A percentile compares a stretch with the other conserved stretches of the same genome.
These are phyloP conservation scores for Penicillium corylophilum DNA, from an alignment of 2,329 filamentous ascomycete genomes.

Conservation along the genomic window DNA sequence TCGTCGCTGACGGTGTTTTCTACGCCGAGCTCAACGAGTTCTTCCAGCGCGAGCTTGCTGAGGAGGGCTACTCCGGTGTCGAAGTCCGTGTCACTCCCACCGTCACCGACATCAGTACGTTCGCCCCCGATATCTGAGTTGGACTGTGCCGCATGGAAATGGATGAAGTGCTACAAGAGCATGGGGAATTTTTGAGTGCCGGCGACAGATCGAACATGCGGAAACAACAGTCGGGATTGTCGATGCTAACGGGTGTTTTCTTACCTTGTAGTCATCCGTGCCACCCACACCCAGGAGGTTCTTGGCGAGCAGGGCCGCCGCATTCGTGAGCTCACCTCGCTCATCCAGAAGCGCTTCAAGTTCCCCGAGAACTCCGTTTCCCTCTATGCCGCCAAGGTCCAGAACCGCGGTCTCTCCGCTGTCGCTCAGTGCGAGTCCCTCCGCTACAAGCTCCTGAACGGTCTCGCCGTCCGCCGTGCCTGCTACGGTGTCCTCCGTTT, in stretches of 20 bases:
- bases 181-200: constrained; percentile 1
- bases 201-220: constrained; percentile 2
- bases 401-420: constrained; percentile 99
- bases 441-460: constrained; percentile 99
- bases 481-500: constrained; percentile 99
- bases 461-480: constrained; percentile 94
- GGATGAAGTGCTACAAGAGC: constrained; percentile 7
- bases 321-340: constrained; percentile 99
- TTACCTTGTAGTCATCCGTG: constrained; percentile 73
- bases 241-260: constrained; percentile 34
- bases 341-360: constrained; percentile 99
- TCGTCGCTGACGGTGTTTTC: constrained; percentile 98
- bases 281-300: constrained; percentile 99
- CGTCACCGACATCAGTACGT: constrained; percentile 93
- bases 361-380: constrained; percentile 99
- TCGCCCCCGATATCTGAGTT: constrained; percentile 23
- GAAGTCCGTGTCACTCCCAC: constrained; percentile 99
- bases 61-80: constrained; percentile 99
- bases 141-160: constrained; percentile 13
- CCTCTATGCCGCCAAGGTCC: constrained; percentile 99
- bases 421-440: constrained; percentile 99
- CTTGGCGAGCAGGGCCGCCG: constrained; percentile 99
- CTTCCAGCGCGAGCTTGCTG: constrained; percentile 99
- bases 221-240: constrained; percentile 4
- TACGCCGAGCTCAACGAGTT: constrained; percentile 99